Base-by-base conservation (phyloP, 129 eudicot species). In the Glebionis coronaria region DNA sequence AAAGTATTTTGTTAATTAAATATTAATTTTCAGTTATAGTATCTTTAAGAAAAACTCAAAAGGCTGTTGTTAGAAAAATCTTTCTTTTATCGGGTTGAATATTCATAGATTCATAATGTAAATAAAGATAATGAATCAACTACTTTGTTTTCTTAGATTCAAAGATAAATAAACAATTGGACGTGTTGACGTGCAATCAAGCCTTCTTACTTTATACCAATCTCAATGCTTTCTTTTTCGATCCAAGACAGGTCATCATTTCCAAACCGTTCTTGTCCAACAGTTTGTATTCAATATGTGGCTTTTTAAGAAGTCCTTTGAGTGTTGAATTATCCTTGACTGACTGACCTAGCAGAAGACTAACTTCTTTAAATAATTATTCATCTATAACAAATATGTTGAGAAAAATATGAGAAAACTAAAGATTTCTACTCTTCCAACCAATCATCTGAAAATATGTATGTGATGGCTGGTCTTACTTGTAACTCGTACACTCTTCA, bases 121-220 rank as follows among this genome's bases (percentile, higher is more conserved):
- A n/a, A n/a, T n/a, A n/a, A n/a, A n/a, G n/a, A n/a, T n/a, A n/a
- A n/a, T n/a, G n/a, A n/a, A n/a, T n/a, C n/a, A n/a, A n/a, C n/a
- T n/a, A n/a, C n/a, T n/a, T n/a, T n/a, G n/a, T n/a, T n/a, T n/a
- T n/a, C n/a, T n/a, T n/a, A n/a, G n/a, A n/a, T n/a, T n/a, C n/a
- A n/a, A n/a, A n/a, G n/a, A n/a, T n/a, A n/a, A n/a, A n/a, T n/a
- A n/a, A n/a, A n/a, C 31, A 94, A 80, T 75, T 94, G 99, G 80
- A 45, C 84, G 68, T 87, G 88, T 75, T 94, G 99, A 62, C 99
- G 86, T 56, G 70, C 50, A 46, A 93, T 93, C 69, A 93, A 87
- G 79, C 99, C 99, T 79, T 87, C 99, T 49, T 89, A 94, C 67
- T 94, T 94, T 16, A 94, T 94, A 78, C 90, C 97, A 63, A 94